Conservation (phyloP, 306 rosid genomes). For the Senna tora region DNA sequence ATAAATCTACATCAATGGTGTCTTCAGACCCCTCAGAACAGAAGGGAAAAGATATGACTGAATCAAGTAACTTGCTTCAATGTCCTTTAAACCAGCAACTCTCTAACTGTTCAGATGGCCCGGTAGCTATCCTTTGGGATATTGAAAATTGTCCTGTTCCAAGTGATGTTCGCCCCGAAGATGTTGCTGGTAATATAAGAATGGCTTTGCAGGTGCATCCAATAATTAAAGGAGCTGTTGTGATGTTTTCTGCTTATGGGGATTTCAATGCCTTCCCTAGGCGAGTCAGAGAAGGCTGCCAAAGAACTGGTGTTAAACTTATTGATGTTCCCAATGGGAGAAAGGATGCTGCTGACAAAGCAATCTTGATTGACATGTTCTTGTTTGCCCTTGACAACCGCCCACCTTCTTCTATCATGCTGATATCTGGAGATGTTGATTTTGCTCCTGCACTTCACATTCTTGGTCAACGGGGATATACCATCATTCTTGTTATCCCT, state of each 20-base stretch:
- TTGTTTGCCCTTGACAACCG: slow-evolving; percentile 95
- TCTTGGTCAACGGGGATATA: slow-evolving; percentile 94
- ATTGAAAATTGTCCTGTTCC: slow-evolving; percentile 96
- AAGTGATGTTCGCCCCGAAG: slow-evolving; percentile 89
- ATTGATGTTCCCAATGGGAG: slow-evolving; percentile 95
- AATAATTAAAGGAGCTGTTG: slow-evolving; percentile 78
- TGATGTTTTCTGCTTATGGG: slow-evolving; percentile 83
- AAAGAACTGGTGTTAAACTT: slow-evolving; percentile 92
- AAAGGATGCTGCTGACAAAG: slow-evolving; percentile 97
- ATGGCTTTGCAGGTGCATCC: slow-evolving; percentile 92
- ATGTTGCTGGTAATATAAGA: slow-evolving; percentile 92
- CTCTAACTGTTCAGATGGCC: slow-evolving; percentile 64
- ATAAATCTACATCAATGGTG: slow-evolving; percentile 43
- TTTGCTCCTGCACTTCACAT: slow-evolving; percentile 93
- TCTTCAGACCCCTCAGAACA: slow-evolving; percentile 54
- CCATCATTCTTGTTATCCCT: slow-evolving; percentile 84
- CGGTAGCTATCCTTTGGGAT: slow-evolving; percentile 90
- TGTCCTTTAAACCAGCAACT: slow-evolving; percentile 57
- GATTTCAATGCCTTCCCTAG: slow-evolving; percentile 89
- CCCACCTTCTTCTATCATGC: slow-evolving; percentile 89
- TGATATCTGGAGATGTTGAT: slow-evolving; percentile 91
- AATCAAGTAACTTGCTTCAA: slow-evolving; percentile 56
- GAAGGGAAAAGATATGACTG: slow-evolving; percentile 52
- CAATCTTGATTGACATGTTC: slow-evolving; percentile 94
- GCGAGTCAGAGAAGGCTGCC: slow-evolving; percentile 90